phyloP scores from a whole-genome alignment of 2,329 filamentous ascomycete species.

The Stagonosporopsis vannaccii region DNA sequence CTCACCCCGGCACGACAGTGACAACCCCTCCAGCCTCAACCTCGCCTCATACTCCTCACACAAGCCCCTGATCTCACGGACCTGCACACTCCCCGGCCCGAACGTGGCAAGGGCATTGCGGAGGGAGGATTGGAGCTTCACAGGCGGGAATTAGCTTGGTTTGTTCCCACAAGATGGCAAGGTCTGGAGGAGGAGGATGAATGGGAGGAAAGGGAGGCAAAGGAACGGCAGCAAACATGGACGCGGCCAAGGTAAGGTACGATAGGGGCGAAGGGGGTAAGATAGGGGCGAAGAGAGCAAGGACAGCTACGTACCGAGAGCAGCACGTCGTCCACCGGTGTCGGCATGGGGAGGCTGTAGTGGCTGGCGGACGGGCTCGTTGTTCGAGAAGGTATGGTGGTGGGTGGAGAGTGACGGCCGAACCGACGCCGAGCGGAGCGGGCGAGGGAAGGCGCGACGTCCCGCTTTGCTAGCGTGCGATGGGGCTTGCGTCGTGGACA shows the following conservation, averaged over 20 bases:
- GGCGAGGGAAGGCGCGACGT: too few species aligned
- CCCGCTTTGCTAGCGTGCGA: conserved; percentile 8
- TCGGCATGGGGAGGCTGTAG: conserved; percentile 26
- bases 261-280: too few species aligned
- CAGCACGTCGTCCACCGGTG: conserved; percentile 36
- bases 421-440: too few species aligned
- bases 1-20: neutral
- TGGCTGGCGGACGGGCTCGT: too few species aligned
- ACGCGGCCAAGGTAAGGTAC: too few species aligned
- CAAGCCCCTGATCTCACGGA: conserved; percentile 39
- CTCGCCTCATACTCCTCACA: conserved; percentile 42
- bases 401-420: too few species aligned
- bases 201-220: too few species aligned
- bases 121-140: conserved; percentile 44
- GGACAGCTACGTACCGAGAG: conserved; percentile 30
- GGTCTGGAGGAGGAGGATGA: too few species aligned
- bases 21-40: conserved; percentile 26
- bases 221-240: too few species aligned
- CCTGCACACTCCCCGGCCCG: conserved; percentile 40
- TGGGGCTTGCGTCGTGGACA: too few species aligned
- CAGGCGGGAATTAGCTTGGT: neutral
- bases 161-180: too few species aligned
- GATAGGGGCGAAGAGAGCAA: neutral
- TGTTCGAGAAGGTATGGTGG: too few species aligned
- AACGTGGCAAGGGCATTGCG: conserved; percentile 47